Evolutionary conservation across 1,284 basidiomycete genomes (phyloP), one percentile per base, ranked within the genome.

Genomic region (Ustilago sp.): DNA sequence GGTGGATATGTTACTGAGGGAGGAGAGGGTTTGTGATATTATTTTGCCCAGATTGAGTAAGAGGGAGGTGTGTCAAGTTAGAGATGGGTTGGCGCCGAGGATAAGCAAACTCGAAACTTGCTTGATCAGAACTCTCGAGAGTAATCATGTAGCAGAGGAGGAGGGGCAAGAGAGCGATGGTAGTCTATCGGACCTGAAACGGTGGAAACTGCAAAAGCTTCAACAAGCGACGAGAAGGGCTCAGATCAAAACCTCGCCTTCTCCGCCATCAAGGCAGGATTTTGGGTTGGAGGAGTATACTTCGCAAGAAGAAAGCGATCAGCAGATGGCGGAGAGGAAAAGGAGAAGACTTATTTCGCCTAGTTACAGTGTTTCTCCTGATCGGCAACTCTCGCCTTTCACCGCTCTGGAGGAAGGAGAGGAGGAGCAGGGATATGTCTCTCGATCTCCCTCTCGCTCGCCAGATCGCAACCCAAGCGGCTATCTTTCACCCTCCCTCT

Each of bases 21-120:
- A 97, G 85, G 95, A 98, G 73, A 90, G 95, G 68, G 95, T 95
- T 2, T 99, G 95, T 86, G 96, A 99, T 87, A 93, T 95, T 80
- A 98, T 98, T 79, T 88, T 99, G 55, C 97, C 97, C 6, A 91
- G 97, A 50, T 88, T 99, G 73, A 91, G 91, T 2, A 94, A 92
- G 87, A 90, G 97, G 19, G 90, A 91, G 63, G 91, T 94, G 0
- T 88, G 99, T 15, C 96, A 99, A 88, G 94, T 97, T 81, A 93
- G 91, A 28, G 93, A 94, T 62, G 95, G 97, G 1, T 89, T 99
- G 45, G 92, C 63, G 32, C 84, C 84, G 7, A 63, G 84, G 32
- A 71, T 72, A 85, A 94, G 93, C 83, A 90, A 91, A 56, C 87
- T 98, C 23, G 88, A 94, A 68, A 91, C 93, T 74, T 93, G 92